Evolutionary conservation across 257 asterid species (phyloP).

Genomic region (Scutellaria barbata): DNA sequence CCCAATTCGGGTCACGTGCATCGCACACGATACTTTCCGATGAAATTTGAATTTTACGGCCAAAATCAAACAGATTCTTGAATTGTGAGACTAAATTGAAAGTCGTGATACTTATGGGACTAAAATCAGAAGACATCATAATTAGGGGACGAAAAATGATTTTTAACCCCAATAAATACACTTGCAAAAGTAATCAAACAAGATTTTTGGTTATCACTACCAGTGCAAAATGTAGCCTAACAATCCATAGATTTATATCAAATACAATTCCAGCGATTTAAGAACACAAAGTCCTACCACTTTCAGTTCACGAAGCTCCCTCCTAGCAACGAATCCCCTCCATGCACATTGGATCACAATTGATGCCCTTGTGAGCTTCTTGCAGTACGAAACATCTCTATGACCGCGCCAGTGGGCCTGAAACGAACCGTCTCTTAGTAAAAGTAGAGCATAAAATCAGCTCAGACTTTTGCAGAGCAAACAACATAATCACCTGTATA

Average conservation of each 20-base stretch:
- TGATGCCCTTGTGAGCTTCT: constrained; percentile 66
- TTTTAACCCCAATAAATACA: too few species aligned
- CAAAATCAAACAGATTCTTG: too few species aligned
- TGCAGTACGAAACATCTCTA: constrained; percentile 60
- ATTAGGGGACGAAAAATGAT: too few species aligned
- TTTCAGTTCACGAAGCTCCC: constrained; percentile 78
- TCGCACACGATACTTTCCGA: too few species aligned
- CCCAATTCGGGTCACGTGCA: too few species aligned
- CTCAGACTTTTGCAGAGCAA: constrained; percentile 28
- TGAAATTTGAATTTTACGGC: too few species aligned
- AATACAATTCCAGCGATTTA: constrained; percentile 20
- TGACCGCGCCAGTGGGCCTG: constrained; percentile 89
- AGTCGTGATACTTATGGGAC: too few species aligned
- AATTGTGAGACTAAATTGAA: too few species aligned
- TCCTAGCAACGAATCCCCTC: constrained; percentile 82
- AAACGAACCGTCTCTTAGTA: constrained; percentile 42
- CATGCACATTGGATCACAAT: constrained; percentile 79
- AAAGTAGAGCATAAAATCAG: constrained; percentile 30
- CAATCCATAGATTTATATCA: constrained; percentile 1
- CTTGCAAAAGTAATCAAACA: too few species aligned
- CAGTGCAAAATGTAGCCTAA: constrained; percentile 8
- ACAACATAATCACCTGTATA: constrained; percentile 67
- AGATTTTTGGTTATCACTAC: neutral
- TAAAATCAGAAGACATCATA: too few species aligned
- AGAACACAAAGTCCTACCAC: constrained; percentile 53